These are phyloP conservation scores for Zasmidium citrigriseum DNA, from an alignment of 2,329 filamentous ascomycete species.

Conservation along the genomic window DNA sequence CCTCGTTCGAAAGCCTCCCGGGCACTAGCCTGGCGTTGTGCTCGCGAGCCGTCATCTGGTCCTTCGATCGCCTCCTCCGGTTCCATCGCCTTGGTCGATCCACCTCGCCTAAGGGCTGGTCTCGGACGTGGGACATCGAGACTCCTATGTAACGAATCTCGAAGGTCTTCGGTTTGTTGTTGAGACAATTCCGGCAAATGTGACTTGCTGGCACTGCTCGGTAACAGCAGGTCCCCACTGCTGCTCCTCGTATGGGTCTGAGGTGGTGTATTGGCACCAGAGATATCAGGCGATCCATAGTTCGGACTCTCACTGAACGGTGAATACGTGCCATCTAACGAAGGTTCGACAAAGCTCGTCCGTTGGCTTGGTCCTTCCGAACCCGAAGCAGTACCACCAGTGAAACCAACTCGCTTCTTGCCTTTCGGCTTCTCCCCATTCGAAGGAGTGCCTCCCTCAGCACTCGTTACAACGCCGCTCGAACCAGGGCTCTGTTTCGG, in stretches of 20 bases:
- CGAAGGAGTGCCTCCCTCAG: conserved; percentile 18
- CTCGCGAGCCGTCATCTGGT: conserved; percentile 24
- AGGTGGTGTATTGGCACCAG: conserved; percentile 23
- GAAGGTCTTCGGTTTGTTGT: conserved; percentile 33
- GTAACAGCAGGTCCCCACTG: conserved; percentile 21
- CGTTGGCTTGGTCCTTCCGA: conserved; percentile 13
- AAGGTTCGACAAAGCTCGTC: conserved; percentile 18
- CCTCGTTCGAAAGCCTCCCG: conserved; percentile 36
- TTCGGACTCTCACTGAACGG: conserved; percentile 15
- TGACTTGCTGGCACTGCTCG: conserved; percentile 20
- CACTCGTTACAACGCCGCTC: conserved; percentile 19
- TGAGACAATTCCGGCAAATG: conserved; percentile 33
- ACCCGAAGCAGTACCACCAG: conserved; percentile 17
- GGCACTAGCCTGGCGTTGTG: conserved; percentile 26
- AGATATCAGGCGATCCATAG: conserved; percentile 17
- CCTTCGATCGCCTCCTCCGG: conserved; percentile 24
- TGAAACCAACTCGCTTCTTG: conserved; percentile 30
- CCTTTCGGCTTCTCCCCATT: conserved; percentile 17
- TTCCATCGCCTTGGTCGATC: conserved; percentile 7
- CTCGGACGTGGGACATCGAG: conserved; percentile 28
- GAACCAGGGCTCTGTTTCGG: conserved; percentile 13
- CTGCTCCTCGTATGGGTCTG: conserved; percentile 14
- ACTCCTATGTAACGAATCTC: conserved; percentile 25
- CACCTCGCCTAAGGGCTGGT: conserved; percentile 31
- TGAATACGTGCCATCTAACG: conserved; percentile 12